Base-by-base conservation (phyloP, 257 asterid species). In the Jacaranda mimosifolia region DNA sequence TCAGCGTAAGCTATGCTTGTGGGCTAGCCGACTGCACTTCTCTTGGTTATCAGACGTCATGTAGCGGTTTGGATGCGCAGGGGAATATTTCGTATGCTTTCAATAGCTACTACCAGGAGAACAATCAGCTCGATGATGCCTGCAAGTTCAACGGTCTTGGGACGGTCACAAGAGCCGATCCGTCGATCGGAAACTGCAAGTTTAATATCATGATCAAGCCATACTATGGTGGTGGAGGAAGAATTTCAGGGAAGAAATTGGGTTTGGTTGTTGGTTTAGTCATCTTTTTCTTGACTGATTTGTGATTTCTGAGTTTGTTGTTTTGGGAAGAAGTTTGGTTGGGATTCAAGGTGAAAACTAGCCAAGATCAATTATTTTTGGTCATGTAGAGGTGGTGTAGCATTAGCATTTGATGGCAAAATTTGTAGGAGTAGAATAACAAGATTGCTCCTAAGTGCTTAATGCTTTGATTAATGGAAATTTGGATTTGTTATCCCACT, bases 61-160 rank as follows among this genome's bases (percentile, higher is more conserved):
- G 98, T 49, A 85, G 92, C 8, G 55, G 78, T 58, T 73, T 92
- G 82, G 96, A 91, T 35, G 85, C 86, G 8, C 79, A 55, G 64
- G 91, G 82, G 40, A 89, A 91, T 67, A 80, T 91, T 53, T 91
- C 98, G 0, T 91, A 79, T 38, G 97, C 98, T 9, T 93, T 88
- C 75, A 93, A 93, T 74, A 93, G 92, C 83, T 93, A 91, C 70
- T 93, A 91, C 78, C 98, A 93, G 89, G 83, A 77, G 78, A 76
- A 81, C 58, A 85, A 93, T 65, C 98, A 93, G 88, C 82, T 40
- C 0, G 92, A 89, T 14, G 87, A 74, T 0, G 97, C 96, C 14
- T 93, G 98, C 70, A 87, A 85, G 77, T 93, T 93, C 77, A 46
- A 74, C 0, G 96, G 94, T 17, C 88, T 93, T 7, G 96, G 79